phyloP scores from a whole-genome alignment of 2,329 filamentous ascomycete species.

The Aspergillus felis region DNA sequence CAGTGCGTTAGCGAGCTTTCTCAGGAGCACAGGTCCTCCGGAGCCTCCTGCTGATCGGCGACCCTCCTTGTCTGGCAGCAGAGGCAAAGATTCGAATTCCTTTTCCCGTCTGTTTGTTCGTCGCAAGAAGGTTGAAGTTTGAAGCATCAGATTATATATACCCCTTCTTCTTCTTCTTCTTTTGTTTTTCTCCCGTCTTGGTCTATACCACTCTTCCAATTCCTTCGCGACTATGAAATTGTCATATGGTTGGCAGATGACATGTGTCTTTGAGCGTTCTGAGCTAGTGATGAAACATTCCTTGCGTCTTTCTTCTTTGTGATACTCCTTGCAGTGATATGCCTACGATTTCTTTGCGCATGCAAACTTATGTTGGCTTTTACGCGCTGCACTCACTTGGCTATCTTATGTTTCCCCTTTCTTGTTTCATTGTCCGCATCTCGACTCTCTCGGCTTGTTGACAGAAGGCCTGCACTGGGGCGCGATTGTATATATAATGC shows the following conservation, averaged over 20 bases:
- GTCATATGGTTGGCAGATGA: constrained; percentile 5
- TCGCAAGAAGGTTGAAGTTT: constrained; percentile 21
- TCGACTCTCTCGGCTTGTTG: background rate
- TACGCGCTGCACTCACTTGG: background rate
- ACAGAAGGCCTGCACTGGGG: background rate
- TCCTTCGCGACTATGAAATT: constrained; percentile 7
- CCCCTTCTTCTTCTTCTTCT: constrained; percentile 7
- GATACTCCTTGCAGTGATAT: constrained; percentile 7
- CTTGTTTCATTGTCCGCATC: constrained; percentile 2
- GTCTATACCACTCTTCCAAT: constrained; percentile 6
- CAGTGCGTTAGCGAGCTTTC: constrained; percentile 67
- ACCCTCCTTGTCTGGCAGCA: constrained; percentile 2
- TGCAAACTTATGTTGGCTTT: background rate
- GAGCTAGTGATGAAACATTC: constrained; percentile 12
- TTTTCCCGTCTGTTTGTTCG: constrained; percentile 23
- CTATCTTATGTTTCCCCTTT: constrained; percentile 7
- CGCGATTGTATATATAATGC: background rate
- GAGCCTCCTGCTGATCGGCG: constrained; percentile 26
- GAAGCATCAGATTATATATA: constrained; percentile 3
- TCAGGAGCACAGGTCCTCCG: constrained; percentile 65
- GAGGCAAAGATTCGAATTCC: constrained; percentile 12
- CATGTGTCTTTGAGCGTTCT: constrained; percentile 11
- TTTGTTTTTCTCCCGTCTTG: constrained; percentile 7
- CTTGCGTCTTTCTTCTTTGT: constrained; percentile 10
- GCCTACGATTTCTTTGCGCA: constrained; percentile 2